Base-by-base conservation (phyloP, 2,329 filamentous ascomycete species). In the Cytospora mali region DNA sequence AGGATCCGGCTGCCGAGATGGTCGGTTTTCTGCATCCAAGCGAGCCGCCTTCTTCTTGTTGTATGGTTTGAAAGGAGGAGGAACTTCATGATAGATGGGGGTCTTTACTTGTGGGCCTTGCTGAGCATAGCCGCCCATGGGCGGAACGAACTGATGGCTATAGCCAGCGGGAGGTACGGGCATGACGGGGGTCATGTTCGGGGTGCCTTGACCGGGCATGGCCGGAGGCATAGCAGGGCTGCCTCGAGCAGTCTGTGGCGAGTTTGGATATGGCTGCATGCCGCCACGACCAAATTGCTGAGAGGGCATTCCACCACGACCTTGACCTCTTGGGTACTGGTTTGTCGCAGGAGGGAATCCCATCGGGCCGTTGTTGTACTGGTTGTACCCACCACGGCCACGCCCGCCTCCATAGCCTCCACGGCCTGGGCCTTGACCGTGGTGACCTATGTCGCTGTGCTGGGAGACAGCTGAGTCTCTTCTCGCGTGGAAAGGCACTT, bases 381-480 rank as follows among this genome's bases (percentile, higher is more conserved):
- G 77, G 69, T 78, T 80, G 65, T 76, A 75, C 66, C 80, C 76
- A 63, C 83, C 79, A 51, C 83, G 80, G 55, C 80, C 79, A 53
- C 76, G 78, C 66, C 53, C 60, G 33, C 82, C 79, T 33, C 77
- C 73, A 67, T 78, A 85, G 68, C 80, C 82, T 68, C 83, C 86
- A 69, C 85, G 84, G 68, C 81, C 82, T 71, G 87, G 81, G 46
- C 83, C 81, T 65, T 84, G 82, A 68, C 80, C 80, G 72, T 85
- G 84, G 73, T 84, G 87, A 74, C 82, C 85, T 76, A 88, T 84
- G 67, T 93, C 90, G 73, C 86, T 87, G 75, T 94, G 90, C 67
- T 87, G 84, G 25, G 92, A 96, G 72, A 95, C 92, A 42, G 89
- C 89, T 31, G 94, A 97, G 74, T 94, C 90, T 69, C 92, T 89